Base-by-base conservation (phyloP, 768 basidiomycete genomes). In the Tubosaeta brunneosetosa region DNA sequence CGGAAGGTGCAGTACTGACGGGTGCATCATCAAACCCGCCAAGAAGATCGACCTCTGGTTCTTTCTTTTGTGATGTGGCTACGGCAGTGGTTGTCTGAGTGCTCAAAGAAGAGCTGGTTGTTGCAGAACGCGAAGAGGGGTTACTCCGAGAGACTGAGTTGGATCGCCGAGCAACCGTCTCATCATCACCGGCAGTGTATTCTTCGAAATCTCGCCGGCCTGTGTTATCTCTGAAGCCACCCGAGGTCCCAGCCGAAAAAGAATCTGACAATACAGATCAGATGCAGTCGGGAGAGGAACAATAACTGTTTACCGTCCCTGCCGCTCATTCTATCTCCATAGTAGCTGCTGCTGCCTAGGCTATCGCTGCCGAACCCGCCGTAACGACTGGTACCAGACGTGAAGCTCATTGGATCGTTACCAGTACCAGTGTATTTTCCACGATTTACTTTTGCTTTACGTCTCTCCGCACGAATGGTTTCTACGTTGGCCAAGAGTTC, bases 131-230 rank as follows among this genome's bases (percentile, higher is more conserved):
- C 11, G 73, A 56, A 49, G 60, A 25, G 4, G 55, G 53, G 31
- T 59, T 67, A 47, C 70, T 73, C 31, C 61, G 60, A 19, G 71
- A 62, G 42, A 75, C 37, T 19, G 74, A 74, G 42, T 72, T 74
- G 55, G 68, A 75, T 48, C 68, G 77, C 55, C 65, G 71, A 55
- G 40, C 63, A 52, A 60, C 68, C 37, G 65, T 69, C n/a, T 95
- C 93, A 55, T 97, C 94, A 53, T 92, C 92, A 2, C 95, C 95
- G 12, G 95, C 97, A 58, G 95, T 90, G 68, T 99, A 99, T 67
- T 97, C 94, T 62, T 98, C 94, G 58, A 83, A 97, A 25, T 81
- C 79, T 50, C 76, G 73, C 14, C 82, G 72, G 37, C 81, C 69
- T 8, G 69, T 67, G 31, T 70, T 74, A 55, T 91, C 88, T 47